Base-by-base conservation (phyloP, 2,329 filamentous ascomycete genomes). In the Penicillium psychrosexuale region DNA sequence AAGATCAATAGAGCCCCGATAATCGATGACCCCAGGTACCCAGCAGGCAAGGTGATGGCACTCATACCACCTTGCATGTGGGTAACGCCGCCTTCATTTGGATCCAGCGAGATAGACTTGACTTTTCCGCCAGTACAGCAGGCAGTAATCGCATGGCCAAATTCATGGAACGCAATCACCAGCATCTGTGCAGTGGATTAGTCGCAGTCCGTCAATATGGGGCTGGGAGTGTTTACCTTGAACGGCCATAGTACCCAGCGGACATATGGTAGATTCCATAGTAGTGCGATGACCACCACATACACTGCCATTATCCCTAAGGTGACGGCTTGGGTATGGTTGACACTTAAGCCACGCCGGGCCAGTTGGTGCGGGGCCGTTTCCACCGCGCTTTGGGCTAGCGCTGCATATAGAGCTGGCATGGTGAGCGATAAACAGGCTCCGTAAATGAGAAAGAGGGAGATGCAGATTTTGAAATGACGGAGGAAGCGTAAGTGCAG, bases 261-360 rank as follows among this genome's bases (percentile, higher is more conserved):
- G n/a, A 92, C 74, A 70, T 90, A 90, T 1, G 89, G 89, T 1
- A 91, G 71, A 73, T 91, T 91, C 89, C 89, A 92, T 3, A 92
- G 77, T 39, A 92, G 78, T 5, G 87, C 88, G 61, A 92, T 92
- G 44, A 81, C 80, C 17, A 90, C 87, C 2, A 88, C 80, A 72
- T 91, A 91, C 34, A 79, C 85, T 8, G 74, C 86, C 63, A 91
- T 89, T 38, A 90, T 77, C 8, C 87, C 87, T 27, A 91, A 75
- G 0, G 88, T 91, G 9, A 90, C 80, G 50, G 80, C 79, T 65
- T 91, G 88, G 2, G 88, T 88, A 66, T 84, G 81, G 61, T 84
- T 87, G 39, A 86, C 84, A 27, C 77, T 77, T 11, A 89, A 75
- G 49, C 80, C 79, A 52, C 86, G 82, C 54, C 76, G 76, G 19